A percentile compares a stretch with the other conserved stretches of the same genome.
These are phyloP conservation scores for Chalciporus chontae DNA, from an alignment of 768 basidiomycete genomes.

Conservation along the genomic window DNA sequence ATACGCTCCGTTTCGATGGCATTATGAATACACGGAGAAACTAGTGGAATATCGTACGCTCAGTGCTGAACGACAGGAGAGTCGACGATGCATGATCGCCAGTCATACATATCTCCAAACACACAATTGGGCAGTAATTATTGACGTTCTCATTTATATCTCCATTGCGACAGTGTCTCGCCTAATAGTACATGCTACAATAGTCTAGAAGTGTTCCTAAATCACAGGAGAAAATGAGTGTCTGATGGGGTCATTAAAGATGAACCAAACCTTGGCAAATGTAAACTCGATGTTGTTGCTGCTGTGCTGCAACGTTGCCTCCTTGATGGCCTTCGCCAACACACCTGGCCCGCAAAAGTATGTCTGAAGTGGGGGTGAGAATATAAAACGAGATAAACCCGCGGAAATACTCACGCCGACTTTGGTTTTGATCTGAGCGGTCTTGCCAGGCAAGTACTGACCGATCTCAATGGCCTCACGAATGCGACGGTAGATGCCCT, in stretches of 20 bases:
- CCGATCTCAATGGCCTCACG: slow-evolving; percentile 77
- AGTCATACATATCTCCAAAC: no score
- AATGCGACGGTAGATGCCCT: slow-evolving; percentile 71
- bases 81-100: no score
- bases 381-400: neutral
- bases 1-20: neutral
- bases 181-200: no score
- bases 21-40: neutral
- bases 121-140: no score
- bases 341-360: slow-evolving; percentile 85
- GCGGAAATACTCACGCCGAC: slow-evolving; percentile 62
- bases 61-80: no score
- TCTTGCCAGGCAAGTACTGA: slow-evolving; percentile 75
- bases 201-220: slow-evolving; percentile 58
- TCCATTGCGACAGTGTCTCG: no score
- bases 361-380: slow-evolving; percentile 43
- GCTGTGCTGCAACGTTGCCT: slow-evolving; percentile 57
- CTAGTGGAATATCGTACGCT: neutral
- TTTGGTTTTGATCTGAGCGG: slow-evolving; percentile 75
- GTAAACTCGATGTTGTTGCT: slow-evolving; percentile 62
- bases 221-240: slow-evolving; percentile 5
- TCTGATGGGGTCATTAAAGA: neutral
- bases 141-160: no score
- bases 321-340: slow-evolving; percentile 74
- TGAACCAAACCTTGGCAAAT: slow-evolving; percentile 45